Evolutionary conservation across 148 eudicot species (phyloP).

Genomic region (Camellia granthamiana): DNA sequence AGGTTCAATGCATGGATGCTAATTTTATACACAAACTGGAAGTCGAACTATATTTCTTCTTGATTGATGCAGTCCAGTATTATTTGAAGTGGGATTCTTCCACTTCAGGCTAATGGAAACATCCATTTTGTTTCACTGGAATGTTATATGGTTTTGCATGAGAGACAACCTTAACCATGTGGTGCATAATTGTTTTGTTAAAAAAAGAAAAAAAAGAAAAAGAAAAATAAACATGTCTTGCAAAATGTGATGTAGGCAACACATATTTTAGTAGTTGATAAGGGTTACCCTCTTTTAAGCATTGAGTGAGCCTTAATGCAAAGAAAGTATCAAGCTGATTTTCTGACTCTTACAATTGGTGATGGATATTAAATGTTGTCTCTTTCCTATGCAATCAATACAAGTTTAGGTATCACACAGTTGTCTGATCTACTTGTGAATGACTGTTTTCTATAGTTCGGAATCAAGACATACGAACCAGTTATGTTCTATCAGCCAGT

Average conservation of each 20-base stretch:
- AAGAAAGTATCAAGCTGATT: neutral
- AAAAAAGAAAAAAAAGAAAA: too few species aligned
- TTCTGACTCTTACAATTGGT: neutral
- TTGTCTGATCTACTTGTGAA: conserved; percentile 12
- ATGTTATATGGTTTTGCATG: neutral
- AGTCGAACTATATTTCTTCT: too few species aligned
- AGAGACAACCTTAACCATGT: neutral
- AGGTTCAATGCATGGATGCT: too few species aligned
- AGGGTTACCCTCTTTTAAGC: neutral
- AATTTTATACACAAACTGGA: too few species aligned
- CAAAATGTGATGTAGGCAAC: neutral
- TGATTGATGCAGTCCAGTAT: neutral
- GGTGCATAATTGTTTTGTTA: too few species aligned
- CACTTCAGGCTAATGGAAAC: neutral
- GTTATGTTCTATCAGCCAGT: conserved; percentile 74
- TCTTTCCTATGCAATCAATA: neutral
- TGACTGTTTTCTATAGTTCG: conserved; percentile 37
- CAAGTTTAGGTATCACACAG: neutral
- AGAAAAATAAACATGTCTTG: neutral
- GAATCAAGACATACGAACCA: conserved; percentile 64
- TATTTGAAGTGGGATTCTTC: neutral
- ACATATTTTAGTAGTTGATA: neutral
- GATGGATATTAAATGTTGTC: neutral
- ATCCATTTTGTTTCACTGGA: neutral
- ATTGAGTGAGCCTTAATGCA: neutral